A percentile compares a stretch with the other conserved stretches of the same genome.
Conservation (phyloP, 805 yeast genomes). For the Zygosaccharomyces bailii region DNA sequence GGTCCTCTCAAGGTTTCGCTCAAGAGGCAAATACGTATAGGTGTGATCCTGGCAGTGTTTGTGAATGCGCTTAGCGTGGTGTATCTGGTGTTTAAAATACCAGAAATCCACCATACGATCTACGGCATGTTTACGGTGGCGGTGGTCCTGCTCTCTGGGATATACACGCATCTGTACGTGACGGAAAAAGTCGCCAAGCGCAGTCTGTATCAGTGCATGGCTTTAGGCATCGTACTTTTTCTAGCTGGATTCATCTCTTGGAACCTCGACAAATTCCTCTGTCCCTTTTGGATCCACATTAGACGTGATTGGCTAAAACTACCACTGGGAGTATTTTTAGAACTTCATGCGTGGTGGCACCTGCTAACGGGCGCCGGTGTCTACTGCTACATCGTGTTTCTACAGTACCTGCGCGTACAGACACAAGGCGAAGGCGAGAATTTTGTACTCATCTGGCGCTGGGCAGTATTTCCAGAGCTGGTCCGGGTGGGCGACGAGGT, state of each 20-base stretch:
- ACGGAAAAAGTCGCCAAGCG: constrained; percentile 46
- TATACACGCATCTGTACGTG: constrained; percentile 53
- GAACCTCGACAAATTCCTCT: constrained; percentile 85
- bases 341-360: constrained; percentile 99
- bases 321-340: constrained; percentile 81
- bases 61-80: constrained; percentile 36
- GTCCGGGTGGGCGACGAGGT: constrained; percentile 21
- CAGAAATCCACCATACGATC: constrained; percentile 83
- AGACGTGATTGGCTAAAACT: constrained; percentile 64
- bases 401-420: constrained; percentile 70
- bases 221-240: constrained; percentile 59
- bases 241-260: constrained; percentile 75
- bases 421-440: constrained; percentile 54
- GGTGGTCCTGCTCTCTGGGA: constrained; percentile 59
- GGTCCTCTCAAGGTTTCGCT: constrained; percentile 2
- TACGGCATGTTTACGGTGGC: constrained; percentile 74
- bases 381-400: constrained; percentile 75
- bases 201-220: constrained; percentile 54
- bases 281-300: constrained; percentile 52
- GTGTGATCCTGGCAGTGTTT: constrained; percentile 14
- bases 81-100: constrained; percentile 72
- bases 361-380: constrained; percentile 81
- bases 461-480: constrained; percentile 57
- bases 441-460: constrained; percentile 56
- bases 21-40: constrained; percentile 18